A percentile compares a stretch with the other conserved stretches of the same genome.
These are phyloP conservation scores for Schizochytrium sp. DNA, from an alignment of 108 stramenopile genomes.

Conservation along the genomic window DNA sequence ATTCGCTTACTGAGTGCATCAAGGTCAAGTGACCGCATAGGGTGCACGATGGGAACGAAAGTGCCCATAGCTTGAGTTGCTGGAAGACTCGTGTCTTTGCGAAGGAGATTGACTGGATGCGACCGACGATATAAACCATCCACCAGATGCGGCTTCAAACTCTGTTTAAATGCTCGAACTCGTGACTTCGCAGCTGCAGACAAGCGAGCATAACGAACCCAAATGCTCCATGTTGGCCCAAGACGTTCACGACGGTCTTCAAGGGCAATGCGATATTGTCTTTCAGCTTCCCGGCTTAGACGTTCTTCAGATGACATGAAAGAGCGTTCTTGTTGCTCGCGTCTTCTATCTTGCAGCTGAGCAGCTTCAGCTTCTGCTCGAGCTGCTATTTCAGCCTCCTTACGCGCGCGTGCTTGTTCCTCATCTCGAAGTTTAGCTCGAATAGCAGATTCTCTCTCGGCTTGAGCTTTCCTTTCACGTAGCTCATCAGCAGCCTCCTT, in stretches of 20 bases:
- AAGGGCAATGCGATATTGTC: background rate
- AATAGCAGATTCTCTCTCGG: background rate
- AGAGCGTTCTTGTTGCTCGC: background rate
- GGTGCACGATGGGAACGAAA: too few species aligned
- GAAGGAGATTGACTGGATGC: background rate
- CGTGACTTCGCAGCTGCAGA: background rate
- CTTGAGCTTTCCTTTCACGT: background rate
- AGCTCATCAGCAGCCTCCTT: background rate
- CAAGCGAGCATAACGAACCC: background rate
- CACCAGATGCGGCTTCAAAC: background rate
- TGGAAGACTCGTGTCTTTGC: too few species aligned
- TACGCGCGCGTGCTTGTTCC: conserved; percentile 13
- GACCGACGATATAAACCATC: background rate
- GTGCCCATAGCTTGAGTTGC: too few species aligned
- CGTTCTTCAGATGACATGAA: conserved; percentile 4
- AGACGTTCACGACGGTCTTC: conserved; percentile 6
- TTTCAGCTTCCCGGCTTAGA: background rate
- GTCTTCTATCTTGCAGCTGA: background rate
- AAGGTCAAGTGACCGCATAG: too few species aligned
- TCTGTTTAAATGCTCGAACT: background rate
- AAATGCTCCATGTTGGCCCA: background rate
- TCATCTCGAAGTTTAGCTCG: conserved; percentile 4
- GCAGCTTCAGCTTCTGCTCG: background rate
- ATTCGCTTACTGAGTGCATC: too few species aligned
- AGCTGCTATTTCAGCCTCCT: background rate